phyloP scores from a whole-genome alignment of 306 rosid species.

The Mucuna pruriens region DNA sequence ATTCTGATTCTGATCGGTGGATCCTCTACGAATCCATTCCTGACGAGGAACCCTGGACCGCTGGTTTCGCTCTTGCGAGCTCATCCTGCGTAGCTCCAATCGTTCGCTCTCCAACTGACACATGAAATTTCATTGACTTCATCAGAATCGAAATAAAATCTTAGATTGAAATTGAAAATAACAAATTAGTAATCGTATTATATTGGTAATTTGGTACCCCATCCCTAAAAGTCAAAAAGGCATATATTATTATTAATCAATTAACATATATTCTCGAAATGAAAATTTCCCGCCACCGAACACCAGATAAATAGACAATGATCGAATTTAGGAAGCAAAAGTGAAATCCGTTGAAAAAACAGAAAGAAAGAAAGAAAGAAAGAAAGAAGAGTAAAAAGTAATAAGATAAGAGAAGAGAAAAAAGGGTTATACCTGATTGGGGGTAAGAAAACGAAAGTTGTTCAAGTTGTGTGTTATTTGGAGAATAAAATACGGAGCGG shows the following conservation, averaged over 20 bases:
- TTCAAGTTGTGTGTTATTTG: neutral
- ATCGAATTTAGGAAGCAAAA: neutral
- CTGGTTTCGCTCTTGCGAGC: slow-evolving; percentile 54
- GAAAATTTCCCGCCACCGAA: neutral
- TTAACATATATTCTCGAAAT: neutral
- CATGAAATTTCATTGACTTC: neutral
- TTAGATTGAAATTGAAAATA: neutral
- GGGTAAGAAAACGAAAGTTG: neutral
- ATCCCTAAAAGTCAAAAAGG: neutral
- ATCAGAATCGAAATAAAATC: neutral
- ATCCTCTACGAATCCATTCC: slow-evolving; percentile 67
- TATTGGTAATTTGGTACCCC: too few species aligned
- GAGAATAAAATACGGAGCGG: neutral
- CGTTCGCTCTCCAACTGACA: slow-evolving; percentile 5
- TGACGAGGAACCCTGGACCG: slow-evolving; percentile 60
- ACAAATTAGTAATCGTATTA: too few species aligned
- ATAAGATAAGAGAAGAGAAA: neutral
- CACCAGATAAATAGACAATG: too few species aligned
- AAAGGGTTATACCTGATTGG: neutral
- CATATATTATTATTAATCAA: neutral
- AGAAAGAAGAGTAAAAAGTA: neutral
- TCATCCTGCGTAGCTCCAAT: slow-evolving; percentile 46
- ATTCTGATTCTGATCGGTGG: neutral
- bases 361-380: neutral
- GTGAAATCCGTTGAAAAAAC: neutral